phyloP scores from a whole-genome alignment of 176 grass and related monocot genomes.

The Poa annua region DNA sequence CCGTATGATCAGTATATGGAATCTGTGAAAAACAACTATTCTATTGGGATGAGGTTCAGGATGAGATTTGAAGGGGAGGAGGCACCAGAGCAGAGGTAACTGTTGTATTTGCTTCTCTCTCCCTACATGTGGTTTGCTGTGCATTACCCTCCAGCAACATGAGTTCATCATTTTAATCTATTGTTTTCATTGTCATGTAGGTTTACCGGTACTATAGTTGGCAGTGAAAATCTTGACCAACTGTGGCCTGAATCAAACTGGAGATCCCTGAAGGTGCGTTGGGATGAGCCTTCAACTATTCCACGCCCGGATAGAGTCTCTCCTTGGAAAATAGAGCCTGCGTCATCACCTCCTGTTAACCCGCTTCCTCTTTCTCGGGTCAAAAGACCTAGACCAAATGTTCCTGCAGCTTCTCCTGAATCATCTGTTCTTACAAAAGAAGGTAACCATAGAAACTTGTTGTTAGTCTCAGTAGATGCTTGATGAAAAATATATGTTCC shows the following conservation, averaged over 20 bases:
- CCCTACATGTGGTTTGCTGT: neutral
- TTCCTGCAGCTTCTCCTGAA: constrained; percentile 56
- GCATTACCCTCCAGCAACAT: neutral
- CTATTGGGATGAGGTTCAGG: constrained; percentile 84
- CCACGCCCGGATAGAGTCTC: constrained; percentile 83
- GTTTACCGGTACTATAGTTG: constrained; percentile 93
- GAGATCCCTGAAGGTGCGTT: constrained; percentile 91
- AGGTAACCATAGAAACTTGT: constrained; percentile 42
- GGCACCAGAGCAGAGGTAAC: constrained; percentile 81
- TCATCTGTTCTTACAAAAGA: constrained; percentile 82
- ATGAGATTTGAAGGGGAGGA: constrained; percentile 98
- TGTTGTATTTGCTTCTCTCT: neutral
- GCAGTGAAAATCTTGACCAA: constrained; percentile 77
- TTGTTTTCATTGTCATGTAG: constrained; percentile 40
- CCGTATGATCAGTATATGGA: constrained; percentile 86
- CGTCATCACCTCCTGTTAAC: constrained; percentile 73
- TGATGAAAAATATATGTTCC: neutral
- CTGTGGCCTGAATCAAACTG: constrained; percentile 82
- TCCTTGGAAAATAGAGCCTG: constrained; percentile 94
- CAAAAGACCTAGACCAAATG: constrained; percentile 75
- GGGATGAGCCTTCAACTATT: constrained; percentile 90
- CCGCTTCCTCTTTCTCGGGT: constrained; percentile 72
- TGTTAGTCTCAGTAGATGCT: neutral
- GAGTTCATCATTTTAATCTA: neutral
- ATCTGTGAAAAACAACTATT: constrained; percentile 69